Conservation (phyloP, 441 rosid species). For the Erodium moschatum region DNA sequence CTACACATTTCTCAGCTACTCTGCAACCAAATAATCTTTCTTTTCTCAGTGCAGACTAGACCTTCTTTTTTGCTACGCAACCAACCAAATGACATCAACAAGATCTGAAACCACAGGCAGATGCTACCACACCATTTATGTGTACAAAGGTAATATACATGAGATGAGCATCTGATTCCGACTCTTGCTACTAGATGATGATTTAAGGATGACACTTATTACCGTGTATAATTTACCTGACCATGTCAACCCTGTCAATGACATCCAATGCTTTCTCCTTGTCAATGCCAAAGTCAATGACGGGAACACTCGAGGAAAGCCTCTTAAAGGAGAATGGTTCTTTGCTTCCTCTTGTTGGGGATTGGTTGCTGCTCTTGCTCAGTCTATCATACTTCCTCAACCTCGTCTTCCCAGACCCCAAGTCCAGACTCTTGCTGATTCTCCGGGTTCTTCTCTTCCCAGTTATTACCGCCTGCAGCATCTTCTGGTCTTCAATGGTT, state of each 20-base stretch:
- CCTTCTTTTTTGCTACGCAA: neutral
- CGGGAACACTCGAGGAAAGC: constrained; percentile 36
- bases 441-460: constrained; percentile 26
- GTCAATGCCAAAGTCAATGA: constrained; percentile 37
- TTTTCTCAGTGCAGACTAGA: neutral
- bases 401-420: constrained; percentile 32
- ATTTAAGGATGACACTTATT: no score
- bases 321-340: constrained; percentile 31
- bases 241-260: constrained; percentile 44
- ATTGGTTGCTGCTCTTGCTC: constrained; percentile 44
- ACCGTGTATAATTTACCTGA: neutral
- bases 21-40: neutral
- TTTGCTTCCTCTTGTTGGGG: constrained; percentile 32
- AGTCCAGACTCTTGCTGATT: constrained; percentile 54
- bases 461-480: constrained; percentile 28
- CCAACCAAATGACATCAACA: constrained; percentile 2
- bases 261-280: constrained; percentile 51
- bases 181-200: neutral
- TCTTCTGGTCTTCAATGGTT: constrained; percentile 36
- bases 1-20: neutral
- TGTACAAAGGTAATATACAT: neutral
- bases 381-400: constrained; percentile 38
- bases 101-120: neutral
- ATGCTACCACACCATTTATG: neutral
- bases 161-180: neutral